Evolutionary conservation across 2,329 filamentous ascomycete species (phyloP).

Genomic region (Penicillium italicum): DNA sequence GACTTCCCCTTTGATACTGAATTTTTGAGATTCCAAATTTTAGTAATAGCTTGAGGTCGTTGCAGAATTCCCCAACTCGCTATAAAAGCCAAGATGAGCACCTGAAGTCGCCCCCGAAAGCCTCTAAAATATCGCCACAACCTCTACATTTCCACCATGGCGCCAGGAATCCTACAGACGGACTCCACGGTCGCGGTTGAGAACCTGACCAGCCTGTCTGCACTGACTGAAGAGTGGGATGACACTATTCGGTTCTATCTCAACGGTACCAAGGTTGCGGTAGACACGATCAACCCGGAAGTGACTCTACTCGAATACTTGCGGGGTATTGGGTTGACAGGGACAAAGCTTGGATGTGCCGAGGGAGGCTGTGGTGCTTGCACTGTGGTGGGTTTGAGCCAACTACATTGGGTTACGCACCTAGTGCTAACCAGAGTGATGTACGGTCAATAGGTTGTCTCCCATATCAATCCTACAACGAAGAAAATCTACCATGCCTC

Average conservation of each 20-base stretch:
- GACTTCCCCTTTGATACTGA: neutral
- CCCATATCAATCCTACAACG: constrained; percentile 88
- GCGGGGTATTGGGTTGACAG: constrained; percentile 85
- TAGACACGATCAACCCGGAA: constrained; percentile 87
- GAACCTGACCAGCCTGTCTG: constrained; percentile 49
- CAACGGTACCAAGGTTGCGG: constrained; percentile 82
- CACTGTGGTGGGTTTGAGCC: constrained; percentile 62
- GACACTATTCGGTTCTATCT: constrained; percentile 90
- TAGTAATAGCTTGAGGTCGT: constrained; percentile 14
- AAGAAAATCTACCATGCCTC: constrained; percentile 93
- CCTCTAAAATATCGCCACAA: neutral
- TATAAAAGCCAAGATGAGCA: constrained; percentile 9
- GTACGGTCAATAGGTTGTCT: constrained; percentile 59
- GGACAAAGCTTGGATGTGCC: constrained; percentile 93
- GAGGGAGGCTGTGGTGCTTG: constrained; percentile 97
- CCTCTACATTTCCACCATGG: constrained; percentile 45
- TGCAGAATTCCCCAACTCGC: neutral
- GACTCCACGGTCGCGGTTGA: constrained; percentile 45
- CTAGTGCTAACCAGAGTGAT: constrained; percentile 18
- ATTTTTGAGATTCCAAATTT: neutral
- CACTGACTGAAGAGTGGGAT: constrained; percentile 73
- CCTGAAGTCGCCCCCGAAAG: neutral
- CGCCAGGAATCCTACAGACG: constrained; percentile 52
- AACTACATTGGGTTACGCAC: neutral
- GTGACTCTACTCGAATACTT: constrained; percentile 90